Evolutionary conservation across 495 filamentous ascomycete genomes (phyloP), one percentile per base, ranked within the genome.

Genomic region (Penicillium simplicissimum): DNA sequence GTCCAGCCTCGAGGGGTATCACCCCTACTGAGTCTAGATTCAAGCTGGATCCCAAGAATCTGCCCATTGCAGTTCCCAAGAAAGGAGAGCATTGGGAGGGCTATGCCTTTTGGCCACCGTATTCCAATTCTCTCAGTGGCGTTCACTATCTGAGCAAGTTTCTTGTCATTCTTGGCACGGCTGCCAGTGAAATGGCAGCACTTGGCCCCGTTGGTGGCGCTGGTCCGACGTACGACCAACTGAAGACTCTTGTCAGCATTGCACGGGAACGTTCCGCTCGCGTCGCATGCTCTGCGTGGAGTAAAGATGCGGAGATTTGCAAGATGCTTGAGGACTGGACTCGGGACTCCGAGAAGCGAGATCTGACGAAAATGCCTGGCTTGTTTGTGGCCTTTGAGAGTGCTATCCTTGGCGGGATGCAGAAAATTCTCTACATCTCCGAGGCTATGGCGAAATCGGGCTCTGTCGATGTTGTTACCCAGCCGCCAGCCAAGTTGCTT

Each of bases 21-120:
- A 81, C 81, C 10, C 80, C 82, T 7, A 77, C 76, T 1, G 89
- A 90, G 57, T 86, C 88, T 13, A 84, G 89, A 10, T 93, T 96
- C 71, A 89, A 88, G 40, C 84, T 96, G 58, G 90, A 94, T 69
- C 79, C 85, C 0, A 89, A 85, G 61, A 91, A 92, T 57, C 75
- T 88, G 3, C 91, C 91, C 7, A 88, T 91, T n/a, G 85, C 87
- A 1, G 90, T 87, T 1, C 90, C 91, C 1, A 88, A 79, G 63
- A 80, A 81, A 36, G 93, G 91, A 35, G 91, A 96, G 67, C 64
- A 88, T 6, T 93, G 93, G 90, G 96, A 98, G 73, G 93, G 90
- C 48, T 97, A 89, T 76, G 94, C 95, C 1, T 98, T 98, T 75
- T 97, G 96, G 91, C 92, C 96, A 2, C 95, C 95, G 0, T 88